Percentiles rank a stretch among this genome's conserved stretches.
These are phyloP conservation scores for Plenodomus tracheiphilus DNA, from an alignment of 2,329 filamentous ascomycete genomes.

Conservation along the genomic window DNA sequence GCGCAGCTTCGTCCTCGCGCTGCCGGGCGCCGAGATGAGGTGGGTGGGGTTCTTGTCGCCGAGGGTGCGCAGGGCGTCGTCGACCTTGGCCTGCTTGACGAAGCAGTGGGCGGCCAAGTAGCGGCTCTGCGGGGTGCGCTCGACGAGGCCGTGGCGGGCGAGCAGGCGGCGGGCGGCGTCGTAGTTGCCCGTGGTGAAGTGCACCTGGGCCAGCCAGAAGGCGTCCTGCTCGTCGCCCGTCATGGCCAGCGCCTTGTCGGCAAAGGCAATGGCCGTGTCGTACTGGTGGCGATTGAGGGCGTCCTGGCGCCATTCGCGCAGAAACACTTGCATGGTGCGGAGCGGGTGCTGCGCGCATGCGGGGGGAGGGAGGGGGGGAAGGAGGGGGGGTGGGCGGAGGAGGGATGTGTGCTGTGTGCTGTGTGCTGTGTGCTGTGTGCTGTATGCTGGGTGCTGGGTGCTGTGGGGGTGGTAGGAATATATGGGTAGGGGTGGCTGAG, in stretches of 20 bases:
- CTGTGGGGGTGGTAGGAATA: neutral
- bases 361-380: neutral
- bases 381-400: neutral
- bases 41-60: constrained; percentile 95
- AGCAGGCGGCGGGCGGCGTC: constrained; percentile 87
- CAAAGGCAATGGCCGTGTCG: constrained; percentile 94
- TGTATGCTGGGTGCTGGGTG: too few relatives aligned
- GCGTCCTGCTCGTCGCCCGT: constrained; percentile 93
- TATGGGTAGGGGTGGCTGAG: neutral
- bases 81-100: constrained; percentile 87
- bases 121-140: constrained; percentile 80
- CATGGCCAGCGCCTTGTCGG: constrained; percentile 92
- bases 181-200: constrained; percentile 95
- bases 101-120: constrained; percentile 94
- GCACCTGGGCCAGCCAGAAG: constrained; percentile 97
- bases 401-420: too few relatives aligned
- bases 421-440: too few relatives aligned
- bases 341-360: neutral
- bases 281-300: constrained; percentile 95
- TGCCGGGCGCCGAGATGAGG: constrained; percentile 70
- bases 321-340: constrained; percentile 79
- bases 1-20: constrained; percentile 71
- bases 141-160: constrained; percentile 77
- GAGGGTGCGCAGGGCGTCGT: constrained; percentile 82
- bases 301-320: constrained; percentile 93